These are phyloP conservation scores for Lepidium didymum DNA, from an alignment of 345 rosid species.

Conservation along the genomic window DNA sequence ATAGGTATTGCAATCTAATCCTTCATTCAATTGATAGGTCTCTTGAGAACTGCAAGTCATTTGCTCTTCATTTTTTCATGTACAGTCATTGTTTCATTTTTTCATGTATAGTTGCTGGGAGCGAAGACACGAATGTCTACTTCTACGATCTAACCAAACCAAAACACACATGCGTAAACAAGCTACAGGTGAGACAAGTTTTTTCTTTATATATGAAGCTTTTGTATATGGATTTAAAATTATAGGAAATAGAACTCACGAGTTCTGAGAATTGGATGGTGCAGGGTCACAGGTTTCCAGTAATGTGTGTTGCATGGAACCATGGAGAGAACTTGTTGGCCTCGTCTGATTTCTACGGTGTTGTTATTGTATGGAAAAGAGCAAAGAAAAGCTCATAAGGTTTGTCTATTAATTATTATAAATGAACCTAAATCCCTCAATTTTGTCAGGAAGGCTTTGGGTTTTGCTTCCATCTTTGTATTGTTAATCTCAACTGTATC, in stretches of 20 bases:
- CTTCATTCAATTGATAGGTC: not conserved
- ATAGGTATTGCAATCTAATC: conserved; percentile 46
- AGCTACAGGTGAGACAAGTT: conserved; percentile 63
- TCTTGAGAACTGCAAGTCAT: not conserved
- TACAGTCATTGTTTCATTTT: no score
- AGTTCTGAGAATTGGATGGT: conserved; percentile 2
- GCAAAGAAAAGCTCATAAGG: conserved; percentile 49
- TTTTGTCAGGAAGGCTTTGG: not conserved
- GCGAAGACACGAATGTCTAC: conserved; percentile 90
- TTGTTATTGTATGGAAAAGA: conserved; percentile 98
- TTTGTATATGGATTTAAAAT: not conserved
- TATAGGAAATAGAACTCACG: not conserved
- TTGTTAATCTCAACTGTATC: not conserved
- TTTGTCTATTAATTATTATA: not conserved
- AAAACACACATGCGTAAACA: conserved; percentile 84
- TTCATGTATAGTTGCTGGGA: conserved; percentile 62
- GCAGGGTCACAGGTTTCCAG: conserved; percentile 96
- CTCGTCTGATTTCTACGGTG: conserved; percentile 83
- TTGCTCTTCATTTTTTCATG: not conserved
- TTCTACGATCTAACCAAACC: conserved; percentile 89
- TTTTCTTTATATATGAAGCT: not conserved
- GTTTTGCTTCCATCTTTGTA: not conserved
- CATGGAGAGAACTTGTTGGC: conserved; percentile 96
- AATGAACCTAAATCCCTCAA: not conserved
- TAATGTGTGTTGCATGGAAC: conserved; percentile 84